These are phyloP conservation scores for Ganoderma multipileum DNA, from an alignment of 1,284 basidiomycete species.

Conservation along the genomic window DNA sequence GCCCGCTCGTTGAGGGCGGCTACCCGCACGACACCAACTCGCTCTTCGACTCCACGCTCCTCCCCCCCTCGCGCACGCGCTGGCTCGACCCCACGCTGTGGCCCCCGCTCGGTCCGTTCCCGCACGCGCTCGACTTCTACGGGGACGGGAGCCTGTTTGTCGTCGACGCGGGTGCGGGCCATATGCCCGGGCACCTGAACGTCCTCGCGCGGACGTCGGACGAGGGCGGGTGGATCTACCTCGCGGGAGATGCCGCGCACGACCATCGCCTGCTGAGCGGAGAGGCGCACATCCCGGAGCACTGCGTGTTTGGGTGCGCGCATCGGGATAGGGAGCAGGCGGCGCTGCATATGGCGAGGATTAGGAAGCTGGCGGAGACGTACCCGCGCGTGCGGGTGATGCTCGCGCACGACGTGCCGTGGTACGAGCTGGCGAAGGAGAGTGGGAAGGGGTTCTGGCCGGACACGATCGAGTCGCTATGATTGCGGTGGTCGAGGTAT, in stretches of 20 bases:
- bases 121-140: constrained; percentile 57
- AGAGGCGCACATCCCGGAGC: constrained; percentile 47
- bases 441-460: constrained; percentile 50
- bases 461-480: constrained; percentile 35
- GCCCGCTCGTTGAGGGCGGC: constrained; percentile 43
- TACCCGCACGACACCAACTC: constrained; percentile 51
- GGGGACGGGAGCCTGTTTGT: constrained; percentile 64
- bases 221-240: constrained; percentile 61
- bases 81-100: constrained; percentile 38
- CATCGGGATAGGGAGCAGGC: constrained; percentile 52
- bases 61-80: constrained; percentile 51
- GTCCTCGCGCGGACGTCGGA: constrained; percentile 61
- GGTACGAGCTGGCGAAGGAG: constrained; percentile 53
- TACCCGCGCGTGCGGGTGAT: constrained; percentile 51
- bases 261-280: constrained; percentile 58
- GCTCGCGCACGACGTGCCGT: constrained; percentile 59
- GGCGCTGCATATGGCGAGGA: constrained; percentile 47
- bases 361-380: constrained; percentile 46
- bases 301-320: constrained; percentile 43
- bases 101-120: constrained; percentile 50
- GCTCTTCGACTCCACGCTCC: constrained; percentile 42
- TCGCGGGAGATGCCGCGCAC: constrained; percentile 64
- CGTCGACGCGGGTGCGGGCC: constrained; percentile 57
- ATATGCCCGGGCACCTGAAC: constrained; percentile 60
- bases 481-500: neutral